A percentile compares a stretch with the other conserved stretches of the same genome.
Conservation (phyloP, 495 filamentous ascomycete genomes). For the Talaromyces wortmannii region DNA sequence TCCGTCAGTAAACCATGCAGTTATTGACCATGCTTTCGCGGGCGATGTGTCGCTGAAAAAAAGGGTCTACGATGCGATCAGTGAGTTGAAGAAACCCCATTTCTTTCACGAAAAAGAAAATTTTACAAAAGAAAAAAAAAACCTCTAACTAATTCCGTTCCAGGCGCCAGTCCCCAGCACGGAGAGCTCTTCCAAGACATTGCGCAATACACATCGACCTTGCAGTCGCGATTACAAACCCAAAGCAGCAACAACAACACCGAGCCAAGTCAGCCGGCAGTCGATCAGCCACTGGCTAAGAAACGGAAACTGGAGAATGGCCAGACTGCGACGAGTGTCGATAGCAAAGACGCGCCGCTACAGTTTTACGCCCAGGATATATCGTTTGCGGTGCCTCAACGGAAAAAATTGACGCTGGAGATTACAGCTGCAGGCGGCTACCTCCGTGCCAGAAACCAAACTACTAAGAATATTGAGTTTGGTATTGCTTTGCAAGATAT, state of each 20-base stretch:
- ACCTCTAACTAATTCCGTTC: conserved; percentile 4
- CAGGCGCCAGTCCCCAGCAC: conserved; percentile 33
- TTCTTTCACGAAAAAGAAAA: no score
- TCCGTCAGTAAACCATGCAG: conserved; percentile 13
- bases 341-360: conserved; percentile 30
- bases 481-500: conserved; percentile 66
- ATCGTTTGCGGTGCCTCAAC: conserved; percentile 71
- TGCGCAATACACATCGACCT: conserved; percentile 36
- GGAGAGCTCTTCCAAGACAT: conserved; percentile 39
- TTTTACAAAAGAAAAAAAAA: not conserved
- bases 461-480: conserved; percentile 60
- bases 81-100: conserved; percentile 18
- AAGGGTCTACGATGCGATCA: conserved; percentile 44
- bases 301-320: conserved; percentile 52
- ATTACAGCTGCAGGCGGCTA: conserved; percentile 50
- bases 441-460: conserved; percentile 60
- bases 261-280: conserved; percentile 16
- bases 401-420: conserved; percentile 86
- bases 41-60: conserved; percentile 35
- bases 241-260: conserved; percentile 14
- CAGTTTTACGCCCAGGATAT: conserved; percentile 60
- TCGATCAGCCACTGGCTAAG: conserved; percentile 37
- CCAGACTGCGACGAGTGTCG: conserved; percentile 28
- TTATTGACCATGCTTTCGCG: conserved; percentile 40
- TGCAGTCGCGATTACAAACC: conserved; percentile 25